Conservation (phyloP, 371 early-diverging fungal species). For the Mucor circinelloides region DNA sequence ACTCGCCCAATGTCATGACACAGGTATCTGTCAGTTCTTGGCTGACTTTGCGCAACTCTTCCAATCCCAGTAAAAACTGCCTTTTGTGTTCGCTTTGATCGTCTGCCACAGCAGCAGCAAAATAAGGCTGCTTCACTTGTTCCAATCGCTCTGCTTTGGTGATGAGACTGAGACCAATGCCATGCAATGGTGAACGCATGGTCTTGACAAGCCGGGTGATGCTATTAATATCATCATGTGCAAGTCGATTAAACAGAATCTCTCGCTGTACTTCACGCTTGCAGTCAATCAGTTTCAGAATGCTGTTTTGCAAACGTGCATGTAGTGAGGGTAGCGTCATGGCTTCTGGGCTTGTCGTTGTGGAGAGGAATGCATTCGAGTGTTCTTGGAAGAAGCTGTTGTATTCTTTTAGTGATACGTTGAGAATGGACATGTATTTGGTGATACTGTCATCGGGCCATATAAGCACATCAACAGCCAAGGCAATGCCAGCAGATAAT, state of each 20-base stretch:
- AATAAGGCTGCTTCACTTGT: background rate
- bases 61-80: background rate
- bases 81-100: constrained; percentile 1
- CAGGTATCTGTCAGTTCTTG: constrained; percentile 22
- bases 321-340: constrained; percentile 34
- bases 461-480: constrained; percentile 35
- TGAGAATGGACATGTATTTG: constrained; percentile 36
- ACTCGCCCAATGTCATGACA: constrained; percentile 13
- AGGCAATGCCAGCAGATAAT: constrained; percentile 27
- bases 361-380: constrained; percentile 30
- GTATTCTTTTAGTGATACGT: constrained; percentile 26
- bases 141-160: constrained; percentile 21
- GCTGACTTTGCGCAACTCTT: constrained; percentile 5
- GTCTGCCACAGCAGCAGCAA: background rate
- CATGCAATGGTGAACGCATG: constrained; percentile 37
- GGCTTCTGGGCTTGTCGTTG: background rate
- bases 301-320: constrained; percentile 29
- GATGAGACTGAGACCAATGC: constrained; percentile 42
- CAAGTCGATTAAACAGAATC: constrained; percentile 30
- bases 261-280: constrained; percentile 51
- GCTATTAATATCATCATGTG: constrained; percentile 31
- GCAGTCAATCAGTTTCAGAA: constrained; percentile 38
- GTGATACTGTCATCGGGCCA: constrained; percentile 52
- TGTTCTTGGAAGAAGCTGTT: constrained; percentile 41
- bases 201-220: constrained; percentile 37